These are phyloP conservation scores for Lichtheimia ornata DNA, from an alignment of 371 early-diverging fungal species.

Conservation along the genomic window DNA sequence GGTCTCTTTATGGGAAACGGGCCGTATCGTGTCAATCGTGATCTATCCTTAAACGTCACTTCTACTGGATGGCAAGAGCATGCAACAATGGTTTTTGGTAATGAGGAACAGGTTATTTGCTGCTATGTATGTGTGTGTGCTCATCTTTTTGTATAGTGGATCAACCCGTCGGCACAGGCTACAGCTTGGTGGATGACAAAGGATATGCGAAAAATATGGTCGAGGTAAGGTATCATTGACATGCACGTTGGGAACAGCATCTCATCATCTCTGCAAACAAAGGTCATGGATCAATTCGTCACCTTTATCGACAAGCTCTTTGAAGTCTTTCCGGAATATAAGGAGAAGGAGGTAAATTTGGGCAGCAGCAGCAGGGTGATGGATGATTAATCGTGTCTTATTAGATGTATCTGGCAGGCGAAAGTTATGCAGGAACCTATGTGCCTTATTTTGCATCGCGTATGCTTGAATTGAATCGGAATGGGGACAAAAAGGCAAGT, in stretches of 20 bases:
- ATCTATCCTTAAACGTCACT: constrained; percentile 51
- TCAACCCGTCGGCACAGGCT: constrained; percentile 90
- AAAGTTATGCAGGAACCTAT: constrained; percentile 86
- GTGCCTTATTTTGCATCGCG: constrained; percentile 77
- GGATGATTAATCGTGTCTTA: no score
- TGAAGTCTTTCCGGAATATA: constrained; percentile 60
- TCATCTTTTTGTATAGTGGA: constrained; percentile 59
- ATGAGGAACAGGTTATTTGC: neutral
- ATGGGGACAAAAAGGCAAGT: constrained; percentile 18
- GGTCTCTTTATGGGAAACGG: constrained; percentile 87
- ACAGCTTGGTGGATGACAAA: constrained; percentile 53
- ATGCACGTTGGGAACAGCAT: neutral
- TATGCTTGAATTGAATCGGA: constrained; percentile 59
- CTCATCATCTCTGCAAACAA: neutral
- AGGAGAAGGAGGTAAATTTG: constrained; percentile 46
- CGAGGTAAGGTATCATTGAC: constrained; percentile 26
- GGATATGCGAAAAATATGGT: constrained; percentile 40
- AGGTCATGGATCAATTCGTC: constrained; percentile 59
- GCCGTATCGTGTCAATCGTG: constrained; percentile 59
- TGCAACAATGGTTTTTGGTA: constrained; percentile 74
- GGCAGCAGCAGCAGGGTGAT: neutral
- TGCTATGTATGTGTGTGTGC: no score
- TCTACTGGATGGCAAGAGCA: constrained; percentile 72
- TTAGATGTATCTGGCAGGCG: constrained; percentile 81
- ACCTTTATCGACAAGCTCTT: constrained; percentile 67